Conservation (phyloP, 352 stramenopile genomes). For the Phytophthora meadii region DNA sequence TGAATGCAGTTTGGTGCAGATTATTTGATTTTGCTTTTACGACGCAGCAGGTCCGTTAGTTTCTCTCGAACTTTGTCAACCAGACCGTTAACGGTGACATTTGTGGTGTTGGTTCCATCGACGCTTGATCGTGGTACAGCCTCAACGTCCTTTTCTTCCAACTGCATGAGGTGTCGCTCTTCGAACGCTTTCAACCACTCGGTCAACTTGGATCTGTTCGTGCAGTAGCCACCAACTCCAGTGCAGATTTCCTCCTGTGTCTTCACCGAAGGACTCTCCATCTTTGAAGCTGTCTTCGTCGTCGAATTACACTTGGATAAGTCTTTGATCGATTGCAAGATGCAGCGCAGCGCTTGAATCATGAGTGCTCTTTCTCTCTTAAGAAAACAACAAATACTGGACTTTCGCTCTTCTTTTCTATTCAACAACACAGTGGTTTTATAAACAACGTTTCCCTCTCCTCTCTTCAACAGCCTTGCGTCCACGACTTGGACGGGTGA, state of each 20-base stretch:
- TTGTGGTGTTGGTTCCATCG: background rate
- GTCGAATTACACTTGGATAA: background rate
- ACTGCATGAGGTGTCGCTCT: conserved; percentile 4
- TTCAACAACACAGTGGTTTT: conserved; percentile 6
- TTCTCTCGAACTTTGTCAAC: conserved; percentile 16
- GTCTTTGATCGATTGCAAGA: conserved; percentile 10
- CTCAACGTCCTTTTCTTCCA: background rate
- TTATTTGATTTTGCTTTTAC: too few species aligned
- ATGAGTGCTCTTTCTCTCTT: conserved; percentile 15
- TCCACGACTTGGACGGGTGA: conserved; percentile 14
- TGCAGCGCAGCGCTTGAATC: conserved; percentile 6
- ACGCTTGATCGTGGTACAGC: background rate
- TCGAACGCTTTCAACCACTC: conserved; percentile 26
- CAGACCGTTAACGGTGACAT: conserved; percentile 6
- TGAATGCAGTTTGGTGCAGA: too few species aligned
- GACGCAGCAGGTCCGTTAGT: too few species aligned
- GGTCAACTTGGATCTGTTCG: conserved; percentile 11
- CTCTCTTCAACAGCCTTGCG: conserved; percentile 6
- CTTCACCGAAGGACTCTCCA: background rate
- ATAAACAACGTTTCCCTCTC: background rate
- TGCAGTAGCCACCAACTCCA: background rate
- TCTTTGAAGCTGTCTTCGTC: background rate
- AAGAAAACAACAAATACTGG: background rate
- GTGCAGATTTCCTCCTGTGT: conserved; percentile 7
- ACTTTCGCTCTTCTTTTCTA: conserved; percentile 6